phyloP scores from a whole-genome alignment of 2,329 filamentous ascomycete species.

The Juglanconis juglandina region DNA sequence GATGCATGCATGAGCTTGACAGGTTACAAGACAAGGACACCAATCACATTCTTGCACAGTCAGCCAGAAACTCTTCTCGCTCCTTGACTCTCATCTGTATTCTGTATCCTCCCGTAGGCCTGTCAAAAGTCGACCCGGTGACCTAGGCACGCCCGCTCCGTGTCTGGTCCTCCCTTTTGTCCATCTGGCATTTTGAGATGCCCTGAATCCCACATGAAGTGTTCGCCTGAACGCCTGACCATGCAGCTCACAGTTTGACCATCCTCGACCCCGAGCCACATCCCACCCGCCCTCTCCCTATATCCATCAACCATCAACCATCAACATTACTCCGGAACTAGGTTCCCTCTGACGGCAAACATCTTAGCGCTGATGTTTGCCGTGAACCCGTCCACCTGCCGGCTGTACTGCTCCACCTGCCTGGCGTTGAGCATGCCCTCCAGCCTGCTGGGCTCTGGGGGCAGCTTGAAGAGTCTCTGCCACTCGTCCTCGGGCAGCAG shows the following conservation, averaged over 20 bases:
- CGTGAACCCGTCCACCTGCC: conserved; percentile 94
- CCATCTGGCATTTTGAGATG: neutral
- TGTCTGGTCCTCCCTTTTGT: neutral
- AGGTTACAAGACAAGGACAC: too few relatives aligned
- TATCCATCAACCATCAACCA: neutral
- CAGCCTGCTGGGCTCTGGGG: conserved; percentile 85
- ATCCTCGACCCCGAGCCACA: neutral
- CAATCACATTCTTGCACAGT: too few relatives aligned
- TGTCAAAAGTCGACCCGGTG: neutral
- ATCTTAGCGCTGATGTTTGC: conserved; percentile 92
- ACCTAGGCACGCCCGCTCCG: neutral
- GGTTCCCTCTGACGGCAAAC: conserved; percentile 83
- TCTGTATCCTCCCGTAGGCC: neutral
- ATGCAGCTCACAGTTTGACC: conserved; percentile 12
- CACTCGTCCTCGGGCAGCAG: conserved; percentile 94
- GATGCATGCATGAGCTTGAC: too few relatives aligned
- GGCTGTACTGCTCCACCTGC: conserved; percentile 96
- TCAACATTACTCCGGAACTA: conserved; percentile 50
- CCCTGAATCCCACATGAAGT: neutral
- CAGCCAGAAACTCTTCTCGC: neutral
- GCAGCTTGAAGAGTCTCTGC: conserved; percentile 97
- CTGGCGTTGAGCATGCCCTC: conserved; percentile 92
- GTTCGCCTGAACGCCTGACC: conserved; percentile 13
- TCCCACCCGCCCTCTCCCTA: neutral
- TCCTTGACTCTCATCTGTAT: neutral